phyloP scores from a whole-genome alignment of 139 green algal species.

The Chlorella sp. region DNA sequence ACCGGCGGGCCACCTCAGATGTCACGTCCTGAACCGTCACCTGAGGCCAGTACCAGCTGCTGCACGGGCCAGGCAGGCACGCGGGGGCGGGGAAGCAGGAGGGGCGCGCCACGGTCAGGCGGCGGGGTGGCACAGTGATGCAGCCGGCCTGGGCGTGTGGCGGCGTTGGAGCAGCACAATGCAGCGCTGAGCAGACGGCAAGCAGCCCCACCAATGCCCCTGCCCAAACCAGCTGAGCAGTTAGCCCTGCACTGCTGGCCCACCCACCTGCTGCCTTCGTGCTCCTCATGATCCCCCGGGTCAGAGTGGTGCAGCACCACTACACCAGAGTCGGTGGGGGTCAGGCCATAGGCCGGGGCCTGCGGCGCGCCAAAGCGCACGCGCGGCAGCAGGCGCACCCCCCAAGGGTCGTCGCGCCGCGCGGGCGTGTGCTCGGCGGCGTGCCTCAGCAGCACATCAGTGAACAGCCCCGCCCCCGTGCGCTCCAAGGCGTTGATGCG shows the following conservation, averaged over 20 bases:
- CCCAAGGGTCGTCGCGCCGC: slow-evolving; percentile 62
- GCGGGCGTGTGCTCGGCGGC: slow-evolving; percentile 41
- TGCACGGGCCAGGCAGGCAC: background rate
- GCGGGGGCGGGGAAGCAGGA: background rate
- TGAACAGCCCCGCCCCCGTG: slow-evolving; percentile 86
- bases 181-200: background rate
- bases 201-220: background rate
- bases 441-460: slow-evolving; percentile 80
- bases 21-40: slow-evolving; percentile 9
- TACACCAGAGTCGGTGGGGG: slow-evolving; percentile 56
- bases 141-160: background rate
- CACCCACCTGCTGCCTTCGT: background rate
- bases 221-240: background rate
- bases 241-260: background rate
- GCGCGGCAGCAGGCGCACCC: slow-evolving; percentile 80
- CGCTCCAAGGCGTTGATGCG: slow-evolving; percentile 79
- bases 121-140: background rate
- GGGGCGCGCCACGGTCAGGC: background rate
- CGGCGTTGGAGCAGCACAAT: background rate
- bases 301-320: slow-evolving; percentile 79
- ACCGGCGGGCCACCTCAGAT: background rate
- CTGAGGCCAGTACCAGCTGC: slow-evolving; percentile 7
- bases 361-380: slow-evolving; percentile 67
- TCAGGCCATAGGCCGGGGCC: slow-evolving; percentile 48
- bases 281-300: slow-evolving; percentile 41